These are phyloP conservation scores for Hammondia hammondi DNA, from an alignment of 169 alveolate genomes.

Conservation along the genomic window DNA sequence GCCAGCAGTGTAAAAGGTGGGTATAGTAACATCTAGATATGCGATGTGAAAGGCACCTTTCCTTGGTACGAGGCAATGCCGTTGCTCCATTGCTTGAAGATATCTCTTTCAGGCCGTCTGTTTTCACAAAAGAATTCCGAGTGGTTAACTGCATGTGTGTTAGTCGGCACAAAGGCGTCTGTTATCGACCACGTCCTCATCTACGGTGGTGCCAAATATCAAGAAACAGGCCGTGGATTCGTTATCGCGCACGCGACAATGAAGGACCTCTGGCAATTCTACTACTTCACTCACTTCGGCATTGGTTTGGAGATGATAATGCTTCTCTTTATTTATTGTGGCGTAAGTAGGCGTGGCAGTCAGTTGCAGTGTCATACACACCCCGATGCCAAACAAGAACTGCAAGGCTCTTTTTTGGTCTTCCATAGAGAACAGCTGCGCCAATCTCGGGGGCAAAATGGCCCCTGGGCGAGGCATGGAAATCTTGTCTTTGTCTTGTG, in stretches of 20 bases:
- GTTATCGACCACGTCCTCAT: slow-evolving; percentile 62
- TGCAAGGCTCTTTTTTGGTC: no score
- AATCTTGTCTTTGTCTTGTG: no score
- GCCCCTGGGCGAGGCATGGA: not conserved
- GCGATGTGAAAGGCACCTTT: no score
- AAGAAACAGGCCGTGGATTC: slow-evolving; percentile 70
- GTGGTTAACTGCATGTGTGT: not conserved
- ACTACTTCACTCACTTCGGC: slow-evolving; percentile 65
- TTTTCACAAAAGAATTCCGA: not conserved
- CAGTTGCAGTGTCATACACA: no score
- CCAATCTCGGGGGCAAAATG: not conserved
- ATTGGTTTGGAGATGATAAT: slow-evolving; percentile 64
- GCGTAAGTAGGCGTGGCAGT: slow-evolving; percentile 25
- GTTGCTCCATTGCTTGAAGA: not conserved
- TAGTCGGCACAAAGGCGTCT: slow-evolving; percentile 67
- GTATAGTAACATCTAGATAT: no score
- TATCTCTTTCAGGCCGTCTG: not conserved
- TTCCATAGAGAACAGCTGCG: not conserved
- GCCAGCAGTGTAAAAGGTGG: no score
- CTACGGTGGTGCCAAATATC: slow-evolving; percentile 71
- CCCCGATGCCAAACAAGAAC: no score
- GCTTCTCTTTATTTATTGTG: slow-evolving; percentile 49
- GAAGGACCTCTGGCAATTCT: slow-evolving; percentile 64
- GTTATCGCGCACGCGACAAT: slow-evolving; percentile 60
- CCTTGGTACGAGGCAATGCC: no score